These are phyloP conservation scores for Plasmodium relictum DNA, from an alignment of 169 alveolate species.

Conservation along the genomic window DNA sequence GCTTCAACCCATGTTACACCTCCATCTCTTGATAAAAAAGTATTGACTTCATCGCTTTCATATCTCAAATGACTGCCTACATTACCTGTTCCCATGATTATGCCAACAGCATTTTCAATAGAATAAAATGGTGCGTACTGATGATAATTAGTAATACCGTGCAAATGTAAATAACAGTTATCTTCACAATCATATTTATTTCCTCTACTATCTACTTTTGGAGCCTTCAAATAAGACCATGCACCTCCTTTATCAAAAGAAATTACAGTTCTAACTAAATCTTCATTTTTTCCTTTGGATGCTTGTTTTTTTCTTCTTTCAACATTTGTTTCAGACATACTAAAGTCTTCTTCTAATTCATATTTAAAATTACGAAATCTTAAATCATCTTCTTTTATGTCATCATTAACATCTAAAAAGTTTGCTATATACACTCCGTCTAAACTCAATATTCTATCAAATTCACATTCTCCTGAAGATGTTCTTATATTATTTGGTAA, in stretches of 20 bases:
- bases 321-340: conserved; percentile 79
- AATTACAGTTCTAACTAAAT: conserved; percentile 92
- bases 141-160: conserved; percentile 92
- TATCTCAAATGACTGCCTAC: conserved; percentile 93
- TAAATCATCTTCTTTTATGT: conserved; percentile 36
- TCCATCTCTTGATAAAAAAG: conserved; percentile 98
- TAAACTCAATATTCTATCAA: conserved; percentile 94
- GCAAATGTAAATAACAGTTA: conserved; percentile 96
- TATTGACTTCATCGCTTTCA: conserved; percentile 92
- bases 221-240: conserved; percentile 97
- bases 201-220: conserved; percentile 94
- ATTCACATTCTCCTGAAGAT: conserved; percentile 95
- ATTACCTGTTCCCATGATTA: conserved; percentile 97
- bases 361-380: conserved; percentile 69
- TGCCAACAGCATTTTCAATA: conserved; percentile 96
- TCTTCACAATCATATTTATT: conserved; percentile 93
- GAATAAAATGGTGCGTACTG: conserved; percentile 96
- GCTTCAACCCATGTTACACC: conserved; percentile 98
- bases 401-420: conserved; percentile 89
- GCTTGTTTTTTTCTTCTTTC: conserved; percentile 80
- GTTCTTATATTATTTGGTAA: conserved; percentile 93
- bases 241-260: conserved; percentile 98
- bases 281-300: conserved; percentile 83
- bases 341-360: conserved; percentile 78
- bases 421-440: conserved; percentile 98